Evolutionary conservation across 495 filamentous ascomycete genomes (phyloP).

Genomic region (Penicillium antarcticum): DNA sequence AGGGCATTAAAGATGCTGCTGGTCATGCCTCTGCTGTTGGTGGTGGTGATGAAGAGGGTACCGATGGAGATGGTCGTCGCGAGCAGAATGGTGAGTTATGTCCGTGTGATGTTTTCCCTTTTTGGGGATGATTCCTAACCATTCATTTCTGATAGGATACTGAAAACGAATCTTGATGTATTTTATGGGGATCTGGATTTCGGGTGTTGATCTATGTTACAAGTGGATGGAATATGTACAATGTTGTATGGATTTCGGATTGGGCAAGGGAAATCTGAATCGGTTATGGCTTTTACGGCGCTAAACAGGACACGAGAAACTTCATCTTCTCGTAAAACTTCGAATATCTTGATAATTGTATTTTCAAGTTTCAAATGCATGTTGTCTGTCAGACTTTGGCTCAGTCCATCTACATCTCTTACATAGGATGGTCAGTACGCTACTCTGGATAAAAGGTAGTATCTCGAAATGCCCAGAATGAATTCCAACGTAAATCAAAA

Average conservation of each 20-base stretch:
- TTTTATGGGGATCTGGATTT: neutral
- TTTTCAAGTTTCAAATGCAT: no score
- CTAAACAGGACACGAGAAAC: neutral
- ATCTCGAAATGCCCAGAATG: neutral
- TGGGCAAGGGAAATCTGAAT: neutral
- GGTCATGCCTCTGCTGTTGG: conserved; percentile 27
- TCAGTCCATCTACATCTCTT: no score
- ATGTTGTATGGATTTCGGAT: neutral
- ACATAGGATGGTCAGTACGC: neutral
- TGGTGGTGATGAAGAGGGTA: conserved; percentile 17
- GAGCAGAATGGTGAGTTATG: conserved; percentile 38
- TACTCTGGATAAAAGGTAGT: neutral
- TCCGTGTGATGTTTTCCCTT: neutral
- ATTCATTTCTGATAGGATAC: conserved; percentile 12
- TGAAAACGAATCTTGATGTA: neutral
- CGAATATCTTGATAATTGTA: neutral
- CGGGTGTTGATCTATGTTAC: neutral
- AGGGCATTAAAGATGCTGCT: conserved; percentile 48
- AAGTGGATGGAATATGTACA: neutral
- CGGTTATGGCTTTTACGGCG: neutral
- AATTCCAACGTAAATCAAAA: neutral
- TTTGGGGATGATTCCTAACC: neutral
- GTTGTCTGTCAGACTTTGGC: no score
- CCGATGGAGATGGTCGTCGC: conserved; percentile 20
- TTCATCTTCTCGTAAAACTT: neutral